Evolutionary conservation across 208 protist species (phyloP).

Genomic region (Phytomonas sp.): DNA sequence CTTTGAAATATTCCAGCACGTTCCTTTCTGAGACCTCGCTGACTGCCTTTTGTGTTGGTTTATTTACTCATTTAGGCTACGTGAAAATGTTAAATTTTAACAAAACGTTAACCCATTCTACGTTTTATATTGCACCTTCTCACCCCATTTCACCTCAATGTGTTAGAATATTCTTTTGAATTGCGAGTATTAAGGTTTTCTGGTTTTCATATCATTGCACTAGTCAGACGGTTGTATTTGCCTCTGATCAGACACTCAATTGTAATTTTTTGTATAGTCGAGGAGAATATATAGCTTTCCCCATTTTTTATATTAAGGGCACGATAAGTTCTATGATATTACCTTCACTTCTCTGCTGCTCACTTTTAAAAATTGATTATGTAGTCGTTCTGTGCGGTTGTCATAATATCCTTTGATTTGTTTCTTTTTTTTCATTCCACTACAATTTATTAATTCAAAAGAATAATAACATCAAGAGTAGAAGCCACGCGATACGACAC

Average conservation of each 20-base stretch:
- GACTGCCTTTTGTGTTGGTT: background rate
- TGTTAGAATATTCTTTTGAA: background rate
- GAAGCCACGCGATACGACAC: slow-evolving; percentile 7
- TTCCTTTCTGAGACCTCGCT: background rate
- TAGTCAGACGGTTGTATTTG: background rate
- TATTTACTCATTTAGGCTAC: background rate
- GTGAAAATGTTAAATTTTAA: background rate
- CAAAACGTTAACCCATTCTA: background rate
- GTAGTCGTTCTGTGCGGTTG: background rate
- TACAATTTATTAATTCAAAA: slow-evolving; percentile 6
- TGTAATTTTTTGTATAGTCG: background rate
- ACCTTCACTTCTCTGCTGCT: background rate
- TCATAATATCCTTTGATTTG: background rate
- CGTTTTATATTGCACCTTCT: background rate
- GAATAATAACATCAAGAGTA: background rate
- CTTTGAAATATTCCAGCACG: background rate
- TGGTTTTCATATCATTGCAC: background rate
- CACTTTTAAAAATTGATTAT: background rate
- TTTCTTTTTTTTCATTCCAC: slow-evolving; percentile 10
- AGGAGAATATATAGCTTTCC: background rate
- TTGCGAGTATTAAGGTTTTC: background rate
- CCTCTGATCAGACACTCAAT: background rate
- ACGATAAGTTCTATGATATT: background rate
- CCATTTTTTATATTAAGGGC: background rate
- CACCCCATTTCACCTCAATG: background rate